Conservation (phyloP, 257 asterid species). For the Solanum verrucosum region DNA sequence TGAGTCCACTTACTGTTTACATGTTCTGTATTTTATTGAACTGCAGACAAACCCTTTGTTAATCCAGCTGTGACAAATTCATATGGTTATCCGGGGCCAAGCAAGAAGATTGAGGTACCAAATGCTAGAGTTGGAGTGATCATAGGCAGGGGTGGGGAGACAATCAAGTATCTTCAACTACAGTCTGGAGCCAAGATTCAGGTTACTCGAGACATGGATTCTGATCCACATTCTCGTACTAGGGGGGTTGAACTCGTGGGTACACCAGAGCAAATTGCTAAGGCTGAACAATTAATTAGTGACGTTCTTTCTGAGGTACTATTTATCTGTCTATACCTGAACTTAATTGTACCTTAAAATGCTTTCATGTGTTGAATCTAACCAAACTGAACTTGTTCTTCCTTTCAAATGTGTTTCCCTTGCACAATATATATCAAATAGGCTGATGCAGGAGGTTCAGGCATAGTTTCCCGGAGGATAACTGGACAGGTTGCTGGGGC, state of each 20-base stretch:
- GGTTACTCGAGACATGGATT: slow-evolving; percentile 30
- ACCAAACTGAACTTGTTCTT: neutral
- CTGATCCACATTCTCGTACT: slow-evolving; percentile 6
- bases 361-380: neutral
- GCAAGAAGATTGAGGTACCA: slow-evolving; percentile 27
- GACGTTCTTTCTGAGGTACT: slow-evolving; percentile 51
- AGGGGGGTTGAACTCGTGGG: slow-evolving; percentile 19
- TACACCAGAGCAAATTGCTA: slow-evolving; percentile 15
- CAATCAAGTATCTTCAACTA: slow-evolving; percentile 58
- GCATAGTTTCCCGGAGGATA: slow-evolving; percentile 1
- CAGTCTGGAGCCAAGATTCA: slow-evolving; percentile 83
- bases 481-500: slow-evolving; percentile 1
- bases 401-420: neutral
- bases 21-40: neutral
- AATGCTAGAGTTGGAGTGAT: slow-evolving; percentile 79
- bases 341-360: neutral
- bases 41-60: neutral
- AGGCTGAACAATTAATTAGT: slow-evolving; percentile 11
- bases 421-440: slow-evolving; percentile 1
- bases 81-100: slow-evolving; percentile 8
- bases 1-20: neutral
- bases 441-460: slow-evolving; percentile 14
- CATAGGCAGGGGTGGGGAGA: slow-evolving; percentile 74
- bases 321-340: neutral
- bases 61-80: neutral